These are phyloP conservation scores for Psilocybe sp. DNA, from an alignment of 768 basidiomycete genomes.

Conservation along the genomic window DNA sequence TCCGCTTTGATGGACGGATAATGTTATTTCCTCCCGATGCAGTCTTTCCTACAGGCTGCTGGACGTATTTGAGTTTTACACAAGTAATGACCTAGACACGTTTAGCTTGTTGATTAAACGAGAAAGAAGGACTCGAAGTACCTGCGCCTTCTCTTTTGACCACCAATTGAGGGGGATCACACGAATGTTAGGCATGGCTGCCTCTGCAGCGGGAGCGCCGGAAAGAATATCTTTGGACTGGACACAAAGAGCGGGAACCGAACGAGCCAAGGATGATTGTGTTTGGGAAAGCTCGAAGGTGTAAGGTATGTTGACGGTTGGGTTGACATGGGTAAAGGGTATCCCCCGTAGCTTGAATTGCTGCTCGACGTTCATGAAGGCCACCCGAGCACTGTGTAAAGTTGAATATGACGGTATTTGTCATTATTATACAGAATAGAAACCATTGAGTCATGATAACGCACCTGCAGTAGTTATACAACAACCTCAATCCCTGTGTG, in stretches of 20 bases:
- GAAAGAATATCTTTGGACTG: conserved; percentile 78
- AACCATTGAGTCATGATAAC: conserved; percentile 6
- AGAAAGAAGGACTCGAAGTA: conserved; percentile 16
- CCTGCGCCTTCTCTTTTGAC: conserved; percentile 73
- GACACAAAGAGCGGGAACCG: conserved; percentile 82
- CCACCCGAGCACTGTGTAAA: conserved; percentile 71
- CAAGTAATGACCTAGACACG: conserved; percentile 74
- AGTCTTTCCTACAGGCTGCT: conserved; percentile 78
- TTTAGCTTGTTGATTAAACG: conserved; percentile 2
- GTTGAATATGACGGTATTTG: no score
- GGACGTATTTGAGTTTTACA: conserved; percentile 88
- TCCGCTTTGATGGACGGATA: conserved; percentile 82
- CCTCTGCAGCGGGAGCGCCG: conserved; percentile 83
- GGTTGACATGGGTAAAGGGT: conserved; percentile 72
- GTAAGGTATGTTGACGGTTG: conserved; percentile 38
- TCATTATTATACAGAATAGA: no score
- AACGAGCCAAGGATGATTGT: conserved; percentile 71
- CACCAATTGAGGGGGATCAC: conserved; percentile 92
- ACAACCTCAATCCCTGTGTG: conserved; percentile 67
- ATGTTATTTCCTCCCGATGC: conserved; percentile 51
- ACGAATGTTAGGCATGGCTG: conserved; percentile 89
- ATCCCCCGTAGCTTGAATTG: conserved; percentile 84
- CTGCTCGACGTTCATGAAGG: conserved; percentile 84
- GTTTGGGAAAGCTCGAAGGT: conserved; percentile 49
- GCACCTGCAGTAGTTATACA: conserved; percentile 88